A percentile compares a stretch with the other conserved stretches of the same genome.
These are phyloP conservation scores for Botrytis fragariae DNA, from an alignment of 2,329 filamentous ascomycete genomes.

Conservation along the genomic window DNA sequence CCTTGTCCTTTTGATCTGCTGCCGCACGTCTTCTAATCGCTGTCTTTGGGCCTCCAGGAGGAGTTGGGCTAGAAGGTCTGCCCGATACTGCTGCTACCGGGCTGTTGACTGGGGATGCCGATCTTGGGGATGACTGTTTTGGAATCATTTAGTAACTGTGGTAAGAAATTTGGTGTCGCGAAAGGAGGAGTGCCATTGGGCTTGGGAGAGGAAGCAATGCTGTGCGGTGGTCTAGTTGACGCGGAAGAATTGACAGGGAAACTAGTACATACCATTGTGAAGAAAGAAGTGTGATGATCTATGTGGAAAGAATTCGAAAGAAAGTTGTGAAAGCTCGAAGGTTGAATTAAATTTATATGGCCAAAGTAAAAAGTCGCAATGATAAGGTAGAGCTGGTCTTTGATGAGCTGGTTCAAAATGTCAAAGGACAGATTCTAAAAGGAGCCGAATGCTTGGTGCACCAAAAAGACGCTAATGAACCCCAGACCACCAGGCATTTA, in stretches of 20 bases:
- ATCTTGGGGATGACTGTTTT: conserved; percentile 39
- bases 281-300: not conserved
- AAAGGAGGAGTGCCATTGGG: not conserved
- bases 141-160: not conserved
- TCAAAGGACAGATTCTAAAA: conserved; percentile 22
- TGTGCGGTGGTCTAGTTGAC: not conserved
- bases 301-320: not conserved
- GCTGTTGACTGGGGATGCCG: conserved; percentile 58
- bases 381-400: conserved; percentile 5
- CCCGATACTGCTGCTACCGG: conserved; percentile 48
- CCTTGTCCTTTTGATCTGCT: conserved; percentile 95
- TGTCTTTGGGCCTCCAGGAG: conserved; percentile 90
- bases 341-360: not conserved
- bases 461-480: conserved; percentile 17
- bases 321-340: not conserved
- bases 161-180: not conserved
- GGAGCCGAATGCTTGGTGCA: conserved; percentile 11
- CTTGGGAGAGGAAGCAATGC: not conserved
- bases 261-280: conserved; percentile 16
- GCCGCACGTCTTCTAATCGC: conserved; percentile 93
- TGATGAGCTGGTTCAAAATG: conserved; percentile 19
- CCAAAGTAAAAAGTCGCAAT: not conserved
- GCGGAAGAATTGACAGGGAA: not conserved
- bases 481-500: conserved; percentile 8
- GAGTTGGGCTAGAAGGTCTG: conserved; percentile 81